phyloP scores from a whole-genome alignment of 1,284 basidiomycete species.

The Mycosarcoma mackinlayi region DNA sequence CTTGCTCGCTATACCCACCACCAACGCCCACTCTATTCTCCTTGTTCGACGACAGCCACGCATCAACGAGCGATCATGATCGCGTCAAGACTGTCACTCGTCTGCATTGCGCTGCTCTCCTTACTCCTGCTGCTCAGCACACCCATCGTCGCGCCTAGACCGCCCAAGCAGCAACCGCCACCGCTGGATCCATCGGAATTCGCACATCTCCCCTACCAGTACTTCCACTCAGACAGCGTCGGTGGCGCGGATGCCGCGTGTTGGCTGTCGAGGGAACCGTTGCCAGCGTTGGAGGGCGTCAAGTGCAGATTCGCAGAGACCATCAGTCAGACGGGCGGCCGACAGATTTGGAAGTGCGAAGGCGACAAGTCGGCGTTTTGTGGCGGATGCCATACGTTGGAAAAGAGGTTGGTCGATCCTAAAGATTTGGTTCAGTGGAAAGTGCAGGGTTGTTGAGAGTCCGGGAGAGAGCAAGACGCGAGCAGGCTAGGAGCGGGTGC shows the following conservation, averaged over 20 bases:
- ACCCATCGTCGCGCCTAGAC: no score
- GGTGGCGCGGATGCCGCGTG: conserved; percentile 29
- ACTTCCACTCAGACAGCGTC: conserved; percentile 31
- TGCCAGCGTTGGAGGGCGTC: conserved; percentile 27
- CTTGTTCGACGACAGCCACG: no score
- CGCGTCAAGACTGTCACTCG: no score
- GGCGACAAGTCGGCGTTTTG: conserved; percentile 37
- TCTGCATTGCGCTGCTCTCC: no score
- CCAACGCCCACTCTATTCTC: no score
- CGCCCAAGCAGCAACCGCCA: no score
- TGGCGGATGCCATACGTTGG: conserved; percentile 30
- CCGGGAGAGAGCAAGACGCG: no score
- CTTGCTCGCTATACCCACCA: no score
- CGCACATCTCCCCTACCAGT: conserved; percentile 33
- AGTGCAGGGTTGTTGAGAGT: conserved; percentile 32
- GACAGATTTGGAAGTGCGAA: conserved; percentile 42
- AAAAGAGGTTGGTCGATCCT: conserved; percentile 20
- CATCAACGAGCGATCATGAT: no score
- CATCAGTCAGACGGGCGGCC: conserved; percentile 31
- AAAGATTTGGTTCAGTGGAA: conserved; percentile 41
- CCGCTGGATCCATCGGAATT: conserved; percentile 8
- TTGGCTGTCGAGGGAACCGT: conserved; percentile 31
- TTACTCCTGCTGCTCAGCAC: no score
- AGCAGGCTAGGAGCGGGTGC: no score
- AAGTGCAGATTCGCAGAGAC: conserved; percentile 25